Evolutionary conservation across 805 yeast genomes (phyloP).

Genomic region (Candida palmyrensis): DNA sequence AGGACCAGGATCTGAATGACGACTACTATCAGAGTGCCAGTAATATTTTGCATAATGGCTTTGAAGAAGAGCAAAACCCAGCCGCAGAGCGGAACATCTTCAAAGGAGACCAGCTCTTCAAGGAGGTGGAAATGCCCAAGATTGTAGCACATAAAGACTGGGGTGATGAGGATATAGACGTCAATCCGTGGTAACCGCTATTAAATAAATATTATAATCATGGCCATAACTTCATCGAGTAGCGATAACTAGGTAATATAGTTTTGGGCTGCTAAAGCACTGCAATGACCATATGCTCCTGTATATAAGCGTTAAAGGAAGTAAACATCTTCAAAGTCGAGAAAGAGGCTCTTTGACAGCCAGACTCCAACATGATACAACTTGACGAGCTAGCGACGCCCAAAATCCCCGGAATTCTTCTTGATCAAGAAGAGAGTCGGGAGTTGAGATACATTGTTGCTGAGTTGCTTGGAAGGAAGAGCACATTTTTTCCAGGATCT

Average conservation of each 20-base stretch:
- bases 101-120: slow-evolving; percentile 46
- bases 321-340: background rate
- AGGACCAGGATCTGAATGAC: slow-evolving; percentile 18
- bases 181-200: slow-evolving; percentile 69
- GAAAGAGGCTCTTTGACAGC: background rate
- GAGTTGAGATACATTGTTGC: slow-evolving; percentile 69
- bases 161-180: slow-evolving; percentile 46
- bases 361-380: slow-evolving; percentile 22
- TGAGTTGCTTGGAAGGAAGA: slow-evolving; percentile 48
- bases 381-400: slow-evolving; percentile 59
- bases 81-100: slow-evolving; percentile 10
- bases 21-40: slow-evolving; percentile 10
- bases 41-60: background rate
- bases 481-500: slow-evolving; percentile 78
- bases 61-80: slow-evolving; percentile 1
- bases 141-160: slow-evolving; percentile 47
- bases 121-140: slow-evolving; percentile 44
- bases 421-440: slow-evolving; percentile 65
- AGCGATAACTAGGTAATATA: no score
- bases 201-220: no score
- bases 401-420: slow-evolving; percentile 76
- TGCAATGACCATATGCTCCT: no score
- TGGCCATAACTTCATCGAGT: no score
- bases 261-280: no score
- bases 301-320: no score